Evolutionary conservation across 495 filamentous ascomycete genomes (phyloP).

Genomic region (Usnea hakonensis): DNA sequence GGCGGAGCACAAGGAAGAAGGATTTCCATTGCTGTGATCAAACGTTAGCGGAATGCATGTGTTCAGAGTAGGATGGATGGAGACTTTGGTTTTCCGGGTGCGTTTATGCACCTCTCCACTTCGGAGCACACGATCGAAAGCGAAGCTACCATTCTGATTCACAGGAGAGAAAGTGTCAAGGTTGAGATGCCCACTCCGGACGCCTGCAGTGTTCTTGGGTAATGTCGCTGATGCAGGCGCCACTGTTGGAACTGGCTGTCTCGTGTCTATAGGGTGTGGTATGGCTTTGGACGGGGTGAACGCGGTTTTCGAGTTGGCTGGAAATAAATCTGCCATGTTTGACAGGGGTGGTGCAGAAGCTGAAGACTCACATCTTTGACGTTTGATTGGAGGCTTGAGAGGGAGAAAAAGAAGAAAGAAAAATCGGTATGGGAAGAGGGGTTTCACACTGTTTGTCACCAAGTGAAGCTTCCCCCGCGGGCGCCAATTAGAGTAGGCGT

Average conservation of each 20-base stretch:
- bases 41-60: constrained; percentile 4
- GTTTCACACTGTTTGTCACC: not conserved
- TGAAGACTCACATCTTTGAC: not conserved
- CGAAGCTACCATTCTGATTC: constrained; percentile 91
- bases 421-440: not conserved
- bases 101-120: constrained; percentile 77
- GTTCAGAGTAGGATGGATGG: not conserved
- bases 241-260: not conserved
- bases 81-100: constrained; percentile 90
- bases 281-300: constrained; percentile 1
- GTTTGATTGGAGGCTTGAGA: not conserved
- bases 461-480: not conserved
- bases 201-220: not conserved
- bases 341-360: not conserved
- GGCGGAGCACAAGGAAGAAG: constrained; percentile 82
- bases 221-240: not conserved
- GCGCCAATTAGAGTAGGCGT: not conserved
- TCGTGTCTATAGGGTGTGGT: constrained; percentile 10
- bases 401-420: not conserved
- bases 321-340: not conserved
- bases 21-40: constrained; percentile 64
- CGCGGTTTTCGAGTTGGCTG: not conserved
- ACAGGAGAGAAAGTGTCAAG: constrained; percentile 66
- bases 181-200: constrained; percentile 47
- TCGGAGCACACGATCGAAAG: constrained; percentile 88